These are phyloP conservation scores for Triglochin maritima DNA, from an alignment of 106 monocot species.

Conservation along the genomic window DNA sequence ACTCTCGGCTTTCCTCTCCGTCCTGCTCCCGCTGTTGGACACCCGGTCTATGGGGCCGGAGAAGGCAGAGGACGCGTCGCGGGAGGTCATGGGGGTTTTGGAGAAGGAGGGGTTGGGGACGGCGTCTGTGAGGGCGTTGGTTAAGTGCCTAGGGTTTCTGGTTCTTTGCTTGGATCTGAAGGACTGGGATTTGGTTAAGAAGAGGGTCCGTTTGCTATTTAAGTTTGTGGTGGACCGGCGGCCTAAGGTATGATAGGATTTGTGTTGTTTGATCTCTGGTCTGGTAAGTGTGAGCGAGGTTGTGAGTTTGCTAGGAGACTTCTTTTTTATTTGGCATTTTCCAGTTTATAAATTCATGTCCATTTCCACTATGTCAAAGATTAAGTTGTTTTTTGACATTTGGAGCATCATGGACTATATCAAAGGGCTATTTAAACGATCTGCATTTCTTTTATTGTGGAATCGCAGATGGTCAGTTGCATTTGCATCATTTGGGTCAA, in stretches of 20 bases:
- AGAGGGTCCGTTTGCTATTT: slow-evolving; percentile 46
- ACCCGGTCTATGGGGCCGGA: slow-evolving; percentile 13
- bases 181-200: slow-evolving; percentile 52
- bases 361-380: no score
- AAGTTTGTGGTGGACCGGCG: slow-evolving; percentile 50
- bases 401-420: no score
- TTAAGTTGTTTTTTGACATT: no score
- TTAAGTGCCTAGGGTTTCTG: slow-evolving; percentile 57
- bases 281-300: background rate
- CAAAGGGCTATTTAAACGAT: no score
- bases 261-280: background rate
- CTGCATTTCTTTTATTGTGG: no score
- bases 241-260: slow-evolving; percentile 52
- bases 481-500: no score
- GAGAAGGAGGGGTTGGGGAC: slow-evolving; percentile 11
- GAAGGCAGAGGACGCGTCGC: slow-evolving; percentile 45
- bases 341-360: no score
- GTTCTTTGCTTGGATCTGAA: slow-evolving; percentile 40
- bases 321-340: no score
- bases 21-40: slow-evolving; percentile 32
- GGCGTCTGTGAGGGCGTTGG: slow-evolving; percentile 54
- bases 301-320: background rate
- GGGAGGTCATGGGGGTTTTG: slow-evolving; percentile 17
- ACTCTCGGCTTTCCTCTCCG: slow-evolving; percentile 40
- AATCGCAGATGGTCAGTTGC: no score